Conservation (phyloP, 768 basidiomycete species). For the Russula vinacea region DNA sequence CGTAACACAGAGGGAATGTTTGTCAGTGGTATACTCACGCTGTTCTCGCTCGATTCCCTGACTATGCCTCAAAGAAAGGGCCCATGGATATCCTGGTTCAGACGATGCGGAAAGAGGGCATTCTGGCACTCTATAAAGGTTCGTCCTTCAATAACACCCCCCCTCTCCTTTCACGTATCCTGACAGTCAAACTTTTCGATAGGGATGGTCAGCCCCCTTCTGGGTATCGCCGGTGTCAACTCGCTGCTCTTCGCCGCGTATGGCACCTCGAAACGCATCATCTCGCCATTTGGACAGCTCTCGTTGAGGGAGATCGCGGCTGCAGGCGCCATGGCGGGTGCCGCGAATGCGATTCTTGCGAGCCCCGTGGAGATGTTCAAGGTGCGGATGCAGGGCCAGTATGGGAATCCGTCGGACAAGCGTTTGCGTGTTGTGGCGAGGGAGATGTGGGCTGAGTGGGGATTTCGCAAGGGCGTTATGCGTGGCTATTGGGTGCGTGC, state of each 20-base stretch:
- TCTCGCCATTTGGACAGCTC: conserved; percentile 86
- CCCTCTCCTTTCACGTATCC: background rate
- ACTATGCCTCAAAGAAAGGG: conserved; percentile 58
- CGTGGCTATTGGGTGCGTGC: conserved; percentile 86
- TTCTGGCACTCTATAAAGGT: conserved; percentile 96
- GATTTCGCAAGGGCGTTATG: conserved; percentile 88
- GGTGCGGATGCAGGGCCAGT: conserved; percentile 95
- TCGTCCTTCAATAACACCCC: conserved; percentile 16
- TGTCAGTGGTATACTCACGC: conserved; percentile 48
- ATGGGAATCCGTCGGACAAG: conserved; percentile 78
- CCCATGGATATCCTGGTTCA: conserved; percentile 86
- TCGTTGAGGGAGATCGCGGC: conserved; percentile 74
- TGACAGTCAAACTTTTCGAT: background rate
- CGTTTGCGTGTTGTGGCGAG: conserved; percentile 62
- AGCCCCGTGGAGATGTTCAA: conserved; percentile 99
- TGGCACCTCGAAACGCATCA: conserved; percentile 69
- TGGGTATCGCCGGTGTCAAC: conserved; percentile 95
- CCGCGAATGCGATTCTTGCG: conserved; percentile 83
- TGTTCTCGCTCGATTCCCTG: background rate
- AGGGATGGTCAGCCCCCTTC: conserved; percentile 89
- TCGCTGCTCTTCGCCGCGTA: conserved; percentile 93
- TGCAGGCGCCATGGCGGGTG: conserved; percentile 92
- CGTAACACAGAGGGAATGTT: conserved; percentile 71
- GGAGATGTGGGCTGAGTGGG: conserved; percentile 88
- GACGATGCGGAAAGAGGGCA: conserved; percentile 82